Conservation (phyloP, 441 rosid genomes). For the Dalechampia spathulata region DNA sequence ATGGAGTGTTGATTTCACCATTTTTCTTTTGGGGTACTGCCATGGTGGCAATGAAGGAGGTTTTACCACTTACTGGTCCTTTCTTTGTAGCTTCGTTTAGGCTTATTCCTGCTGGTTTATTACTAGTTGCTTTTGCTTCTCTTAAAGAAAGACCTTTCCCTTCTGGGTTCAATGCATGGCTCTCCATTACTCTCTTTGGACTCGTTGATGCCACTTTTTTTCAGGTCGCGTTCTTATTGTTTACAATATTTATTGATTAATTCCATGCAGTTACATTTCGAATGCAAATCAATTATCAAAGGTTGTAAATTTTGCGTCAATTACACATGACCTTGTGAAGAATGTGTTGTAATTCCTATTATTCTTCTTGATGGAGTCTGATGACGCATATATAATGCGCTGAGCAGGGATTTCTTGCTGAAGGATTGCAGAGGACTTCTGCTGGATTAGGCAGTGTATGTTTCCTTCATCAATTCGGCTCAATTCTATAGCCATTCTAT, state of each 20-base stretch:
- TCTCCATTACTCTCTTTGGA: slow-evolving; percentile 70
- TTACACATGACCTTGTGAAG: background rate
- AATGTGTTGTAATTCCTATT: background rate
- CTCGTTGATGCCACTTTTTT: slow-evolving; percentile 77
- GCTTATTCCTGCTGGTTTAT: slow-evolving; percentile 66
- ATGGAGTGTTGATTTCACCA: slow-evolving; percentile 60
- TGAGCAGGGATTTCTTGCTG: slow-evolving; percentile 77
- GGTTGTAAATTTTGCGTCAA: background rate
- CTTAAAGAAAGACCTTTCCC: slow-evolving; percentile 52
- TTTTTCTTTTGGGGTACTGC: slow-evolving; percentile 96
- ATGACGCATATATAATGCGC: slow-evolving; percentile 5
- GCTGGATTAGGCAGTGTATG: slow-evolving; percentile 94
- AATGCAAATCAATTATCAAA: no score
- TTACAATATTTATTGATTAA: no score
- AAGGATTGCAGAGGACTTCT: slow-evolving; percentile 84
- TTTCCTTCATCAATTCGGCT: slow-evolving; percentile 1
- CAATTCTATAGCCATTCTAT: background rate
- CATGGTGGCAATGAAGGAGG: slow-evolving; percentile 98
- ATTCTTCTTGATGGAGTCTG: background rate
- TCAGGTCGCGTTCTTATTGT: slow-evolving; percentile 43
- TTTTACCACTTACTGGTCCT: slow-evolving; percentile 76
- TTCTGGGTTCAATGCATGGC: slow-evolving; percentile 62
- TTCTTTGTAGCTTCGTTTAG: slow-evolving; percentile 82
- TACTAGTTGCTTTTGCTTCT: slow-evolving; percentile 63
- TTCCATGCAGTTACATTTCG: no score